Evolutionary conservation across 2,329 filamentous ascomycete genomes (phyloP).

Genomic region (Penicillium expansum): DNA sequence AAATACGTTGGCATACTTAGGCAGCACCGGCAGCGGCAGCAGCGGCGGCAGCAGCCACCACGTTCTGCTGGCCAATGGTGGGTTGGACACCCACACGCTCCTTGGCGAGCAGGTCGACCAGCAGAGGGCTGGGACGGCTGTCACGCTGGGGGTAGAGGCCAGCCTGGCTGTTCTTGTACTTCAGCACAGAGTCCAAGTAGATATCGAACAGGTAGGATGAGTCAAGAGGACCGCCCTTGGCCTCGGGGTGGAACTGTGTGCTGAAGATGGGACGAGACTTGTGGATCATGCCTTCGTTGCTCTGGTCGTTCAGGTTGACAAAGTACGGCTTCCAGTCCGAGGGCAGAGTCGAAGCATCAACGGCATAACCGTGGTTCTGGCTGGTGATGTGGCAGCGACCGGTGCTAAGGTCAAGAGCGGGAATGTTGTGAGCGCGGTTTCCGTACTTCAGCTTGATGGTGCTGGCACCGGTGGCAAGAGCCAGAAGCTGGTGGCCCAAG

Average conservation of each 20-base stretch:
- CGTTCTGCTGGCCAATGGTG: constrained; percentile 54
- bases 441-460: constrained; percentile 99
- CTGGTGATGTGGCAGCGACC: constrained; percentile 98
- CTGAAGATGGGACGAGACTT: constrained; percentile 95
- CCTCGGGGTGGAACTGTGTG: constrained; percentile 98
- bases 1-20: constrained; percentile 13
- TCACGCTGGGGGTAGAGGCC: constrained; percentile 70
- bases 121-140: constrained; percentile 79
- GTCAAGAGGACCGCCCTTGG: constrained; percentile 94
- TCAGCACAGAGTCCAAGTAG: constrained; percentile 84
- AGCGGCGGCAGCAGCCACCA: constrained; percentile 32
- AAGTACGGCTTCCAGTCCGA: constrained; percentile 97
- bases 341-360: constrained; percentile 78
- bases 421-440: constrained; percentile 98
- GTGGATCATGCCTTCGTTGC: constrained; percentile 96
- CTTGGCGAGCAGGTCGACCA: constrained; percentile 88
- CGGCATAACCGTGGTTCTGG: constrained; percentile 97
- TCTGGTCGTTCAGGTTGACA: constrained; percentile 94
- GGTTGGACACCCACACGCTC: constrained; percentile 89
- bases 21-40: constrained; percentile 23
- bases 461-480: constrained; percentile 79
- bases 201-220: constrained; percentile 94
- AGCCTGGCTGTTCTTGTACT: constrained; percentile 81
- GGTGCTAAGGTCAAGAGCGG: constrained; percentile 87
- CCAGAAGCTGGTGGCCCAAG: constrained; percentile 92